phyloP scores from a whole-genome alignment of 768 basidiomycete genomes.

The Artomyces pyxidatus region DNA sequence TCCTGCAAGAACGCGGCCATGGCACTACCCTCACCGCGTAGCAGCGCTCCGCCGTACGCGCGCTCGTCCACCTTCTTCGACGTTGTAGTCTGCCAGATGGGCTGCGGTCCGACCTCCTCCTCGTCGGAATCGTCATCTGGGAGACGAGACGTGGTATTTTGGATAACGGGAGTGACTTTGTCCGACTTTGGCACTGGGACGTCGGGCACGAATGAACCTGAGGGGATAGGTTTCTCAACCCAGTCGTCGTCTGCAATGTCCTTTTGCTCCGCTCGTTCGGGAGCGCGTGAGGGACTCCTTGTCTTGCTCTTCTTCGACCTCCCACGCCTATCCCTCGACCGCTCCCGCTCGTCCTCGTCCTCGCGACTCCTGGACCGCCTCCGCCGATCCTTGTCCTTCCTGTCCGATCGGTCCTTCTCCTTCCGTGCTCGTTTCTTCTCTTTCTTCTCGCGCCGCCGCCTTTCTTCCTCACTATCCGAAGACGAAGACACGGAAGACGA shows the following conservation, averaged over 20 bases:
- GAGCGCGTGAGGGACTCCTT: slow-evolving; percentile 17
- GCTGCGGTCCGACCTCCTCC: slow-evolving; percentile 75
- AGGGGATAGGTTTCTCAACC: slow-evolving; percentile 48
- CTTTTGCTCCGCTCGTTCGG: slow-evolving; percentile 12
- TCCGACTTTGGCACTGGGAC: slow-evolving; percentile 10
- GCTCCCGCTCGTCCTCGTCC: slow-evolving; percentile 20
- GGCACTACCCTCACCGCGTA: slow-evolving; percentile 92
- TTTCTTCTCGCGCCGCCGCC: slow-evolving; percentile 48
- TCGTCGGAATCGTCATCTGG: slow-evolving; percentile 35
- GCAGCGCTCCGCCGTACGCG: slow-evolving; percentile 81
- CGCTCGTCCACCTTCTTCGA: slow-evolving; percentile 62
- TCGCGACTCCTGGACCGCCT: slow-evolving; percentile 18
- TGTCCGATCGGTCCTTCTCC: slow-evolving; percentile 38
- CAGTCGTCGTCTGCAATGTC: slow-evolving; percentile 54
- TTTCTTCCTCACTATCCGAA: slow-evolving; percentile 45
- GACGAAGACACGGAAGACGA: slow-evolving; percentile 39
- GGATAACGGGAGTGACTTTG: background rate
- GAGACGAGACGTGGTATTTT: background rate
- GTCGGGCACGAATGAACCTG: slow-evolving; percentile 20
- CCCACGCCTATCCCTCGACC: slow-evolving; percentile 14
- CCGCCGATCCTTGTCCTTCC: slow-evolving; percentile 32
- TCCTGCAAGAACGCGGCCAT: slow-evolving; percentile 97
- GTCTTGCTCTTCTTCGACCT: slow-evolving; percentile 26
- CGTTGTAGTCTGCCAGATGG: slow-evolving; percentile 35
- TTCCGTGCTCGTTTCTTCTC: slow-evolving; percentile 49